Conservation (phyloP, 2,329 filamentous ascomycete species). For the Curvularia hawaiiensis region DNA sequence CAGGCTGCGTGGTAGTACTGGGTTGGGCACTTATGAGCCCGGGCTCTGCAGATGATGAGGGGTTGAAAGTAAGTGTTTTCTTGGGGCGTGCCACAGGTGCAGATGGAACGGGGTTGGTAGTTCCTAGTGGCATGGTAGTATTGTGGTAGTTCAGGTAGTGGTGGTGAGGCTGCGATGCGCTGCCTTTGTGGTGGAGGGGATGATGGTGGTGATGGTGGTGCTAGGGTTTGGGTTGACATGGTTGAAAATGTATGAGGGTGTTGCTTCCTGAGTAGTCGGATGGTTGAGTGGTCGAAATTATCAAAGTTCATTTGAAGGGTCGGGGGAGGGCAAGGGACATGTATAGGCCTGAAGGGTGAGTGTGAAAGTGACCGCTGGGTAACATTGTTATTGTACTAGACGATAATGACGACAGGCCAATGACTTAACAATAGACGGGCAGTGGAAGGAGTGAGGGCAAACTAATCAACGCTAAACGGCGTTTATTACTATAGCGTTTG, state of each 20-base stretch:
- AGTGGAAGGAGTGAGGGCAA: not conserved
- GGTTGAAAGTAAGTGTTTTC: not conserved
- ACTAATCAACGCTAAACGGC: not conserved
- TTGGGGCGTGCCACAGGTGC: not conserved
- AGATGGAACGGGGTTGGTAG: not conserved
- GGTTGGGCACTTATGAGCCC: not conserved
- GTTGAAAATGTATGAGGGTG: not conserved
- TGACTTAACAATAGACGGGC: not conserved
- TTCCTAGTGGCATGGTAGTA: not conserved
- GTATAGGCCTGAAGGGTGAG: not conserved
- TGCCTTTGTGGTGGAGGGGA: not conserved
- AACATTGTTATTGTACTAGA: not conserved
- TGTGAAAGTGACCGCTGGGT: not conserved
- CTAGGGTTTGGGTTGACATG: not conserved
- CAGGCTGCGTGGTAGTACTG: slow-evolving; percentile 9
- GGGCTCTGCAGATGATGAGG: slow-evolving; percentile 4
- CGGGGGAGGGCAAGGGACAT: not conserved
- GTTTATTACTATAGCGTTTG: not conserved
- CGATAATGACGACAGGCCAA: not conserved
- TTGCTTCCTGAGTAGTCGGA: not conserved
- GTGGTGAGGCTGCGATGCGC: not conserved
- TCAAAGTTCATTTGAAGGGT: not conserved
- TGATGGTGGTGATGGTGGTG: not conserved
- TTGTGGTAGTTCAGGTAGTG: not conserved
- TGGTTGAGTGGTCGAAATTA: not conserved